These are phyloP conservation scores for Lachancea sp. DNA, from an alignment of 805 yeast genomes.

Conservation along the genomic window DNA sequence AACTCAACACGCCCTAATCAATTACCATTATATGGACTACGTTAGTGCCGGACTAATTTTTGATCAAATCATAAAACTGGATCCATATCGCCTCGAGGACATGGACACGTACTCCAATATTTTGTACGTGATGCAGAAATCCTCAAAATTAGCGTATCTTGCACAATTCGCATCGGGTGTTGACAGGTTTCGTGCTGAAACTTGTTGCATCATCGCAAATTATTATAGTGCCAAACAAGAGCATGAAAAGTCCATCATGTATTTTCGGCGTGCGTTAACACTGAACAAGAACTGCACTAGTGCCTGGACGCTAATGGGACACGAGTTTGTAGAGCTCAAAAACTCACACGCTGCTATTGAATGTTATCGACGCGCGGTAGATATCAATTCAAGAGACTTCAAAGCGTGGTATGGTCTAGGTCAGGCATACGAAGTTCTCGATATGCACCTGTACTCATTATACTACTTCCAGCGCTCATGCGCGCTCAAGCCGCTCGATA, in stretches of 20 bases:
- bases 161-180: slow-evolving; percentile 80
- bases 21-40: slow-evolving; percentile 82
- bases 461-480: slow-evolving; percentile 92
- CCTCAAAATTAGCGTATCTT: slow-evolving; percentile 72
- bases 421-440: slow-evolving; percentile 94
- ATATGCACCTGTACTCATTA: slow-evolving; percentile 87
- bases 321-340: slow-evolving; percentile 92
- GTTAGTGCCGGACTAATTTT: slow-evolving; percentile 70
- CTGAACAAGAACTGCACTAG: slow-evolving; percentile 73
- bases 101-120: slow-evolving; percentile 92
- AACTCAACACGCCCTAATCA: slow-evolving; percentile 74
- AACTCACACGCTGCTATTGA: slow-evolving; percentile 97
- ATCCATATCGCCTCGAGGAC: slow-evolving; percentile 86
- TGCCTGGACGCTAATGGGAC: slow-evolving; percentile 99
- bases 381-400: slow-evolving; percentile 80
- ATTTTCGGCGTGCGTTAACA: slow-evolving; percentile 82
- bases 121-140: slow-evolving; percentile 86
- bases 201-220: slow-evolving; percentile 91
- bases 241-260: slow-evolving; percentile 91
- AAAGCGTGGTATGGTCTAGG: slow-evolving; percentile 99
- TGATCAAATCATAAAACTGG: slow-evolving; percentile 63
- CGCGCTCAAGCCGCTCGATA: slow-evolving; percentile 78
- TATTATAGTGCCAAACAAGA: slow-evolving; percentile 87
- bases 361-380: slow-evolving; percentile 88
- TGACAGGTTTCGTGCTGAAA: slow-evolving; percentile 86